A percentile compares a stretch with the other conserved stretches of the same genome.
These are phyloP conservation scores for Penicillium sp. DNA, from an alignment of 2,329 filamentous ascomycete genomes.

Conservation along the genomic window DNA sequence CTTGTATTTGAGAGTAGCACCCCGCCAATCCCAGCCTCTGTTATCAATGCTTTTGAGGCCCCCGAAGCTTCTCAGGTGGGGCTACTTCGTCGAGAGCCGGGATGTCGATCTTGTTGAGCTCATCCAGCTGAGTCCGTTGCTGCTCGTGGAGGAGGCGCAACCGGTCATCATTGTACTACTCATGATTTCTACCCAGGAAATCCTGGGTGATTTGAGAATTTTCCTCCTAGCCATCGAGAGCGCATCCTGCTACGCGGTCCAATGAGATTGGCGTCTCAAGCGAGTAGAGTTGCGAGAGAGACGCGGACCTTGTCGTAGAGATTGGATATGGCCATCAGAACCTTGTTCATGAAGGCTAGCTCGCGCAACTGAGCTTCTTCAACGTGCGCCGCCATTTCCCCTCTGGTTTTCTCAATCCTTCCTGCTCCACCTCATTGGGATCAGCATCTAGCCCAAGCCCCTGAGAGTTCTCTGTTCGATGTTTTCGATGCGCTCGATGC, in stretches of 20 bases:
- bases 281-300: conserved; percentile 24
- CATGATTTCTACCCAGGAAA: conserved; percentile 1
- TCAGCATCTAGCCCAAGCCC: conserved; percentile 39
- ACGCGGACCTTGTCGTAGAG: conserved; percentile 16
- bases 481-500: conserved; percentile 1
- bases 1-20: no score
- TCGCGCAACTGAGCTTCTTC: conserved; percentile 43
- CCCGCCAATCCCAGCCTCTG: no score
- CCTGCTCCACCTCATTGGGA: conserved; percentile 45
- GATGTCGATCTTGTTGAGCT: conserved; percentile 13
- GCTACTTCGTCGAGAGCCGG: conserved; percentile 32
- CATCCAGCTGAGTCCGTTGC: conserved; percentile 4
- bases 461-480: conserved; percentile 35
- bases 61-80: conserved; percentile 41
- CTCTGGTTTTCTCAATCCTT: conserved; percentile 37
- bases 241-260: conserved; percentile 15
- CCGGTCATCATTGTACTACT: conserved; percentile 20
- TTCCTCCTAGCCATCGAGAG: conserved; percentile 26
- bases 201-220: conserved; percentile 16
- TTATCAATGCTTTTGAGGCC: no score
- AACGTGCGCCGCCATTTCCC: conserved; percentile 46
- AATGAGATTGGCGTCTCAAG: conserved; percentile 21
- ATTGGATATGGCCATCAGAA: conserved; percentile 27
- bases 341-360: conserved; percentile 41
- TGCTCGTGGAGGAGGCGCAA: conserved; percentile 22